Evolutionary conservation across 257 asterid genomes (phyloP).

Genomic region (Capsicum baccatum): DNA sequence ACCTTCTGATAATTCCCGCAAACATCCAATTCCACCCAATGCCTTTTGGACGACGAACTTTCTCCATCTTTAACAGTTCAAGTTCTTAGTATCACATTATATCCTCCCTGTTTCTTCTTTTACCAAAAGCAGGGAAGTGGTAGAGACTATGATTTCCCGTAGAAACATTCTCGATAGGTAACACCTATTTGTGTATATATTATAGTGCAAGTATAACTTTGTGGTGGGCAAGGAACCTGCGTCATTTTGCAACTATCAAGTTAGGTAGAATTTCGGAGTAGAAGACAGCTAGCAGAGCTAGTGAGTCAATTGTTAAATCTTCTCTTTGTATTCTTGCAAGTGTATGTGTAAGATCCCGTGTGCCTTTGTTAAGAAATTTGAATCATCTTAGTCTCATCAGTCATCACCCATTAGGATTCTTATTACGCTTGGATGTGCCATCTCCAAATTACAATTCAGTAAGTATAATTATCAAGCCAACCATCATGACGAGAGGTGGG

Average conservation of each 20-base stretch:
- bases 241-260: neutral
- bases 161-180: neutral
- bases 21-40: slow-evolving; percentile 1
- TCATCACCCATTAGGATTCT: neutral
- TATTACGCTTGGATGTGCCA: neutral
- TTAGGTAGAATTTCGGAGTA: neutral
- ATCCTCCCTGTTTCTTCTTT: neutral
- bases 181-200: neutral
- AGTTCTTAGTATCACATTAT: neutral
- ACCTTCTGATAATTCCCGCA: neutral
- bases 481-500: neutral
- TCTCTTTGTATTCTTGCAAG: neutral
- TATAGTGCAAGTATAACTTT: neutral
- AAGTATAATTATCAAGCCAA: neutral
- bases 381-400: slow-evolving; percentile 2
- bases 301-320: neutral
- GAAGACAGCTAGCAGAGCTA: neutral
- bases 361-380: neutral
- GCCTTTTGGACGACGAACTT: neutral
- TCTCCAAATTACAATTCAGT: slow-evolving; percentile 1
- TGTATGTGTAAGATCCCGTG: neutral
- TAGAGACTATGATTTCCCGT: neutral
- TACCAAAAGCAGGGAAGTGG: neutral
- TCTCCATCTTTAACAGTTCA: neutral
- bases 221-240: slow-evolving; percentile 4